A percentile compares a stretch with the other conserved stretches of the same genome.
These are phyloP conservation scores for Sclerotinia minor DNA, from an alignment of 2,329 filamentous ascomycete genomes.

Conservation along the genomic window DNA sequence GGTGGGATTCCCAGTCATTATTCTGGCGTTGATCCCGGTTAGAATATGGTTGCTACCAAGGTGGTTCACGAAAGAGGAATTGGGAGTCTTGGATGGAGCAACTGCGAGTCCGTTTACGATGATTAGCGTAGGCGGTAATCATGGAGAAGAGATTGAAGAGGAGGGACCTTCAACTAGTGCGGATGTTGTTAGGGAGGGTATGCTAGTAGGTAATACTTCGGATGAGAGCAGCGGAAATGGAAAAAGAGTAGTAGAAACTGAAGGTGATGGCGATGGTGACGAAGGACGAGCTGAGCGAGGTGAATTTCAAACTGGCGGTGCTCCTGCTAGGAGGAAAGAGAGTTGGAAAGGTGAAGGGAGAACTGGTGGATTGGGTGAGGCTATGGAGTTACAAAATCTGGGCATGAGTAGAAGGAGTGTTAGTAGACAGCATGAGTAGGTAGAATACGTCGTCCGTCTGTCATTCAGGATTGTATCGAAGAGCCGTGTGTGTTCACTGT, in stretches of 20 bases:
- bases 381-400: slow-evolving; percentile 28
- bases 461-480: not conserved
- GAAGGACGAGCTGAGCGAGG: slow-evolving; percentile 36
- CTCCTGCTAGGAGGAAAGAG: slow-evolving; percentile 13
- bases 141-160: slow-evolving; percentile 41
- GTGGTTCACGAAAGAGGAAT: slow-evolving; percentile 38
- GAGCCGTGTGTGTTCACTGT: too few relatives aligned
- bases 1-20: slow-evolving; percentile 66
- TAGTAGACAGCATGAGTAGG: slow-evolving; percentile 35
- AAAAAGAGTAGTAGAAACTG: slow-evolving; percentile 26
- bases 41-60: slow-evolving; percentile 45
- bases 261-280: slow-evolving; percentile 29
- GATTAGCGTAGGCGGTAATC: slow-evolving; percentile 40
- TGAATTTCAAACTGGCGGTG: slow-evolving; percentile 26
- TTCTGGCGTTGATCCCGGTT: slow-evolving; percentile 36
- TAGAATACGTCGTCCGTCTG: too few relatives aligned
- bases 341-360: slow-evolving; percentile 30
- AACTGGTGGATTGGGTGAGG: slow-evolving; percentile 27
- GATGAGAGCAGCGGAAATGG: slow-evolving; percentile 31
- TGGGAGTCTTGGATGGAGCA: slow-evolving; percentile 56
- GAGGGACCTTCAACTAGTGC: slow-evolving; percentile 25
- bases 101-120: slow-evolving; percentile 55
- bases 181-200: slow-evolving; percentile 26
- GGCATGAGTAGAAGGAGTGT: slow-evolving; percentile 35
- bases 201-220: slow-evolving; percentile 29